Evolutionary conservation across 1,139 yeast genomes (phyloP).

Genomic region (Nakaseomyces bracarensis): DNA sequence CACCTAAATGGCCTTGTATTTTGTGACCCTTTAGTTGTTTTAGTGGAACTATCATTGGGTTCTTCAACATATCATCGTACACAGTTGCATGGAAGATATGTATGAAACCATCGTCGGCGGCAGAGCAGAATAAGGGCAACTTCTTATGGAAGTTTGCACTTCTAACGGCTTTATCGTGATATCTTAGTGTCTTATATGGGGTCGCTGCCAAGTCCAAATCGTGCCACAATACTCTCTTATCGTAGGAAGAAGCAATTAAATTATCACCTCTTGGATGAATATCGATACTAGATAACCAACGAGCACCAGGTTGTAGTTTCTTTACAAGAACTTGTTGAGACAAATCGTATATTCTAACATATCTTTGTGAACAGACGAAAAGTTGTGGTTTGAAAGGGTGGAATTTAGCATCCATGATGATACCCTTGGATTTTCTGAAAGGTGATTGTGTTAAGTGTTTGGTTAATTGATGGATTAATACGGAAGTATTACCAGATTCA

Average conservation of each 20-base stretch:
- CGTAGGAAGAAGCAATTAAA: constrained; percentile 84
- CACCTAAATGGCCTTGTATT: constrained; percentile 72
- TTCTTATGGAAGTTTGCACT: constrained; percentile 80
- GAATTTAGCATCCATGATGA: constrained; percentile 91
- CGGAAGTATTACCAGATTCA: constrained; percentile 79
- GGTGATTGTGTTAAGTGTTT: constrained; percentile 97
- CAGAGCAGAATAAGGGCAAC: constrained; percentile 86
- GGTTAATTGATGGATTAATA: constrained; percentile 86
- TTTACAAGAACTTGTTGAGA: constrained; percentile 76
- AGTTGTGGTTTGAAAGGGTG: constrained; percentile 95
- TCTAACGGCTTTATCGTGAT: constrained; percentile 92
- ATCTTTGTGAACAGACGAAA: constrained; percentile 90
- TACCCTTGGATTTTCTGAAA: constrained; percentile 85
- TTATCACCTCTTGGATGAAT: constrained; percentile 97
- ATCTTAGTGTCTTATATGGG: constrained; percentile 91
- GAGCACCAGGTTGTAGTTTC: constrained; percentile 88
- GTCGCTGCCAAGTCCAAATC: constrained; percentile 83
- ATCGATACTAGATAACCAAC: constrained; percentile 87
- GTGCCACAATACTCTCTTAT: constrained; percentile 94
- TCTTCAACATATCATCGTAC: constrained; percentile 90
- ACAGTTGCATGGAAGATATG: constrained; percentile 97
- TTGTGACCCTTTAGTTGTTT: constrained; percentile 93
- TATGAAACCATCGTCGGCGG: constrained; percentile 90
- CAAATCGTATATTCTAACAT: constrained; percentile 81
- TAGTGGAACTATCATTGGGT: constrained; percentile 91